Base-by-base conservation (phyloP, 1,139 yeast species). In the Lodderomyces theae region DNA sequence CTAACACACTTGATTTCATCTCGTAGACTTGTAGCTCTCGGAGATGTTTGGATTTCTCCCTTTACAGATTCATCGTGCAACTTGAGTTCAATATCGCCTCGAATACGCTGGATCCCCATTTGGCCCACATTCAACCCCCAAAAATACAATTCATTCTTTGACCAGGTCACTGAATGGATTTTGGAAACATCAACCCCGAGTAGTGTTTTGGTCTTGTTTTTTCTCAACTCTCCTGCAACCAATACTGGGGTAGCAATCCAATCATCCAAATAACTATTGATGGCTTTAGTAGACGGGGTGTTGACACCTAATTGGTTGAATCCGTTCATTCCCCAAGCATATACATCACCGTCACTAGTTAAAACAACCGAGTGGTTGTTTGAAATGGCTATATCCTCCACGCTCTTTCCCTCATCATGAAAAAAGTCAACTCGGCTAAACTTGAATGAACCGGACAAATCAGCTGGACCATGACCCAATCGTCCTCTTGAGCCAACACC, bases 121-220 rank as follows among this genome's bases (percentile, higher is more conserved):
- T 90, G 97, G 0, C 97, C 97, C 23, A 80, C 64, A 56, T 88
- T 86, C 24, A 84, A 63, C 0, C 97, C 97, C 95, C 96, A 88
- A 30, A 80, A 63, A 47, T 68, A 77, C 6, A 88, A 52, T 9
- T 72, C 74, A 26, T 70, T 60, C 22, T 66, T 69, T 0, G 84
- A 69, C 50, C 72, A 84, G 0, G 77, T 86, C 4, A 84, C 71
- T 0, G 94, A 80, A 56, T 87, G 96, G 17, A 83, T 71, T 36
- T 76, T 80, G 2, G 96, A 86, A 10, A 87, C 83, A 0, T 83
- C 64, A 8, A 84, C 66, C 0, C 89, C 88, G 11, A 61, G 58
- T 4, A 80, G 56, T 11, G 56, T 54, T 4, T 19, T 30, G 7
- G 32, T 25, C 10, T 28, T 33, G 25, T 53, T 38, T 51, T 52